A percentile compares a stretch with the other conserved stretches of the same genome.
These are phyloP conservation scores for Epichloe gansuensis DNA, from an alignment of 2,329 filamentous ascomycete genomes.

Conservation along the genomic window DNA sequence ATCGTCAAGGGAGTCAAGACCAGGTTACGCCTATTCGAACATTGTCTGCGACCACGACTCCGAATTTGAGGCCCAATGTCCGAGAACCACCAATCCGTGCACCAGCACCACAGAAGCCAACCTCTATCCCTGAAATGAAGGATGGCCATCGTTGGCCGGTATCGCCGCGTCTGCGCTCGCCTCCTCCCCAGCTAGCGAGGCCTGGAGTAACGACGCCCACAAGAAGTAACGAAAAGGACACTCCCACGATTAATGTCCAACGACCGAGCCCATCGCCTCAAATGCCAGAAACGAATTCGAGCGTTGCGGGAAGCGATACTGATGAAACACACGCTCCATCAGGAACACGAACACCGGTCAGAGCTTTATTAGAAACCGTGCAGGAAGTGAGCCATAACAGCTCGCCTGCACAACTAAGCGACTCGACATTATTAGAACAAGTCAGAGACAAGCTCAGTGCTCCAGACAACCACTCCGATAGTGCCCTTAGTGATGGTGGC, in stretches of 20 bases:
- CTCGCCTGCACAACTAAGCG: conserved; percentile 43
- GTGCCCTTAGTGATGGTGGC: conserved; percentile 24
- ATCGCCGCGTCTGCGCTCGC: conserved; percentile 66
- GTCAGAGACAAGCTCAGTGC: conserved; percentile 36
- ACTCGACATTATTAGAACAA: conserved; percentile 36
- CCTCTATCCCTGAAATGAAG: conserved; percentile 34
- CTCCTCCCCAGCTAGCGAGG: conserved; percentile 47
- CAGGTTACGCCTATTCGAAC: conserved; percentile 53
- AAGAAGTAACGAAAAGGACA: conserved; percentile 37
- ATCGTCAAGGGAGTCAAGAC: conserved; percentile 41
- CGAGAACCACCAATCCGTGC: conserved; percentile 51
- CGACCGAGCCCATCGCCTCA: conserved; percentile 36
- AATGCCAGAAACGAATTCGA: conserved; percentile 23
- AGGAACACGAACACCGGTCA: conserved; percentile 47
- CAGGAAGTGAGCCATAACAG: conserved; percentile 75
- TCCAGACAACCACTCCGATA: conserved; percentile 30
- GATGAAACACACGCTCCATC: conserved; percentile 36
- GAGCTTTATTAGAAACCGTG: conserved; percentile 71
- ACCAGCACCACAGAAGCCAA: conserved; percentile 52
- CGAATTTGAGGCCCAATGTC: conserved; percentile 47
- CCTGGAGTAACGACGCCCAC: conserved; percentile 29
- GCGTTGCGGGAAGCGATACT: conserved; percentile 37
- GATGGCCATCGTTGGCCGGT: conserved; percentile 62
- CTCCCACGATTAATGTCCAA: conserved; percentile 41
- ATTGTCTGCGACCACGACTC: conserved; percentile 55